Conservation (phyloP, 208 protist species). For the Leishmania tarentolae region DNA sequence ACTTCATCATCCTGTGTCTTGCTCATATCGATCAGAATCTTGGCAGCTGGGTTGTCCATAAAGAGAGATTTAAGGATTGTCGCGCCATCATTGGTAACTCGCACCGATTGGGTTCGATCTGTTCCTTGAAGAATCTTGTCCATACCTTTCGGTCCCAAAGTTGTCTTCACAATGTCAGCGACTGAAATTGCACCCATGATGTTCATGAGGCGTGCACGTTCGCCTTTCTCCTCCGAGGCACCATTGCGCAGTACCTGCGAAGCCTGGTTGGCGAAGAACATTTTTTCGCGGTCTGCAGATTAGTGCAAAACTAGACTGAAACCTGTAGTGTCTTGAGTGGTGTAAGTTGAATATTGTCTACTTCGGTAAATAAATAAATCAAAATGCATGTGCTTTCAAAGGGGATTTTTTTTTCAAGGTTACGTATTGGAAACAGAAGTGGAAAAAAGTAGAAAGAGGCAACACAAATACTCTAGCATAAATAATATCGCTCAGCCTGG, state of each 20-base stretch:
- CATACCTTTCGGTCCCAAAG: conserved; percentile 99
- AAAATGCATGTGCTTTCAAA: background rate
- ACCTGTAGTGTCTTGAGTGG: background rate
- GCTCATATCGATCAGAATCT: conserved; percentile 99
- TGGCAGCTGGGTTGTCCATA: conserved; percentile 99
- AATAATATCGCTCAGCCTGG: background rate
- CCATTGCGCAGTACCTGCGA: conserved; percentile 84
- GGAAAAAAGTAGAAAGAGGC: background rate
- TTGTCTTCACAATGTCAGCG: conserved; percentile 99
- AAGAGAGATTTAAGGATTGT: conserved; percentile 99
- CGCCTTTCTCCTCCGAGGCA: conserved; percentile 92
- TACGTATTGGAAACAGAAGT: background rate
- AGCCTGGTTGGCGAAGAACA: conserved; percentile 84
- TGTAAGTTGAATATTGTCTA: background rate
- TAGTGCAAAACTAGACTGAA: conserved; percentile 8
- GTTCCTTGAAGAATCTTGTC: conserved; percentile 95
- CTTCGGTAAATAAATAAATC: conserved; percentile 26
- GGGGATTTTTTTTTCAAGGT: background rate
- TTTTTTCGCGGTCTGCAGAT: conserved; percentile 17
- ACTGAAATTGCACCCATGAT: conserved; percentile 91
- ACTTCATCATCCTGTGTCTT: conserved; percentile 99
- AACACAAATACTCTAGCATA: background rate
- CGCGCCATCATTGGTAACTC: conserved; percentile 99
- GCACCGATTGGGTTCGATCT: conserved; percentile 82
- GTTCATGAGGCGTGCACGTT: conserved; percentile 92